Evolutionary conservation across 768 basidiomycete genomes (phyloP), one percentile per base, ranked within the genome.

Genomic region (Boletales sp.): DNA sequence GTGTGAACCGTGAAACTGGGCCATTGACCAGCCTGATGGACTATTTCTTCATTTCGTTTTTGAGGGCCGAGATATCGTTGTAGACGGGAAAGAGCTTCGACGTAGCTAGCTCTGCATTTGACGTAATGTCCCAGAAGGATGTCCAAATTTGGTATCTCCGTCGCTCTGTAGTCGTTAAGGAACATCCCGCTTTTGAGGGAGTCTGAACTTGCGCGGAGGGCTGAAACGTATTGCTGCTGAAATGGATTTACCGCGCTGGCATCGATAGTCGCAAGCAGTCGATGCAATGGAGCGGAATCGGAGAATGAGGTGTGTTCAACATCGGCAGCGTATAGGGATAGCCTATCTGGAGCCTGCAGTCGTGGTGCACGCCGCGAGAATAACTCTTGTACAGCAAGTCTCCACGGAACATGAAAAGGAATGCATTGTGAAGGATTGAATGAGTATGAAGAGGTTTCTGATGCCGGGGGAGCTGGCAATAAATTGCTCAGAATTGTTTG

Each of bases 1-100:
- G 57, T 47, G 43, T 53, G 59, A 3, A 49, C 32, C 7, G 68
- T 67, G 11, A 68, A 43, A n/a, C 63, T 59, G 5, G 73, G 73
- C 71, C 72, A 73, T 45, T 66, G 54, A 15, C 61, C 59, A 9
- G 55, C 35, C n/a, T 31, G 18, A 8, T 24, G 14, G 4, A 59
- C 9, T 1, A 55, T 48, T 2, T 32, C 32, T 37, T 61, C 59
- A 12, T 18, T 38, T 8, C 18, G 8, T 10, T 8, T 38, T 38
- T 17, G 17, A 3, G 37, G 37, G n/a, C 37, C 37, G 8, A 38
- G 5, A 38, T 38, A 11, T 18, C 3, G n/a, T 18, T 38, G 37
- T n/a, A 38, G 37, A 17, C 9, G 7, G n/a, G 7, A 18, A 38
- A 38, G 37, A 18, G 19, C 19, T 27, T 45, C 24, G 8, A 36